Conservation (phyloP, 176 grass and related monocot genomes). For the Hyparrhenia diplandra region DNA sequence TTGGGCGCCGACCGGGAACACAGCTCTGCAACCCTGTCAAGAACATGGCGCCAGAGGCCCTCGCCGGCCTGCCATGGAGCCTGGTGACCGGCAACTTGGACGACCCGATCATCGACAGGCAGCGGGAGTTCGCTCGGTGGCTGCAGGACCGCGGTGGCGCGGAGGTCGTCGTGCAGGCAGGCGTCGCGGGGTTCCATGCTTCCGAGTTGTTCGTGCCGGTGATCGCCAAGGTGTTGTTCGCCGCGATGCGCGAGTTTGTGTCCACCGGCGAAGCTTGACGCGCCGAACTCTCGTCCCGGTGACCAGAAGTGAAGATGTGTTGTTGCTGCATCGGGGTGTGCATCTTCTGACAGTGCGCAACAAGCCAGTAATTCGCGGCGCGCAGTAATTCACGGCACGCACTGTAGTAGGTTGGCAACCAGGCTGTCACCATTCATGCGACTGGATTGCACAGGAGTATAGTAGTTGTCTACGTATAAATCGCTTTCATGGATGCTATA, state of each 20-base stretch:
- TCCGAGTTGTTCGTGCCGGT: constrained; percentile 59
- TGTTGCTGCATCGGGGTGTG: background rate
- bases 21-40: constrained; percentile 61
- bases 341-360: background rate
- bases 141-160: constrained; percentile 35
- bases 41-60: background rate
- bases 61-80: constrained; percentile 23
- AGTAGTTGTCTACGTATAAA: no score
- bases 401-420: no score
- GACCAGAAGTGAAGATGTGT: background rate
- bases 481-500: no score
- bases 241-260: constrained; percentile 44
- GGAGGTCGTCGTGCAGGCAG: constrained; percentile 38
- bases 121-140: constrained; percentile 47
- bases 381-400: no score
- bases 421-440: no score
- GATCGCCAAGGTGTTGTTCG: constrained; percentile 37
- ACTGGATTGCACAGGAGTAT: no score
- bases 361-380: background rate
- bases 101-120: constrained; percentile 72
- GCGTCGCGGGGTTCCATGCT: constrained; percentile 52
- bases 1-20: constrained; percentile 53
- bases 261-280: constrained; percentile 20
- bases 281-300: background rate
- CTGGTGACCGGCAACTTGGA: constrained; percentile 54